A percentile compares a stretch with the other conserved stretches of the same genome.
Conservation (phyloP, 257 asterid species). For the Nicotiana undulata region DNA sequence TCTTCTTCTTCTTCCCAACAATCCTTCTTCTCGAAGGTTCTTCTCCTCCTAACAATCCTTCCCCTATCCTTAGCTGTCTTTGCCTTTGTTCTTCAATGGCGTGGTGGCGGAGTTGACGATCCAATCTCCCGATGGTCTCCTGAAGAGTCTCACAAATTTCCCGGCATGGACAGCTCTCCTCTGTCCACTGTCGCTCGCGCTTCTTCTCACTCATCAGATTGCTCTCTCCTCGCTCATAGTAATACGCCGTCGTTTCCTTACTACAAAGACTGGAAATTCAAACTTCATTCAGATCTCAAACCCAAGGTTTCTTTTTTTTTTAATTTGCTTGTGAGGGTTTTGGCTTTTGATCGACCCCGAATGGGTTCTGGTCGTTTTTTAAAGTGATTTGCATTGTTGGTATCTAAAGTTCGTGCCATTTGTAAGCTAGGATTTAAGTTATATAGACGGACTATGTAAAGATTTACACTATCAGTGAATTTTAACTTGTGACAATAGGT, state of each 20-base stretch:
- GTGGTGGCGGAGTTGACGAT: constrained; percentile 46
- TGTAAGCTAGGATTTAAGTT: background rate
- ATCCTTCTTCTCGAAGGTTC: constrained; percentile 26
- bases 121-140: constrained; percentile 43
- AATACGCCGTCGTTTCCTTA: constrained; percentile 39
- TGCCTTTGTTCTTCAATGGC: constrained; percentile 51
- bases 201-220: constrained; percentile 21
- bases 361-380: background rate
- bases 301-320: constrained; percentile 31
- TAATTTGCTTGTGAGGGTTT: background rate
- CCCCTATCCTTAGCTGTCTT: constrained; percentile 36
- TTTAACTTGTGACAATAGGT: too few species aligned
- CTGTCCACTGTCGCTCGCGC: constrained; percentile 18
- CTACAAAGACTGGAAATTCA: constrained; percentile 32
- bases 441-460: background rate
- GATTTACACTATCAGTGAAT: too few species aligned
- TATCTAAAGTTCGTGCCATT: background rate
- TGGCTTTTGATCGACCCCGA: background rate
- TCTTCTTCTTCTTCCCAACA: constrained; percentile 19
- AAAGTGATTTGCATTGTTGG: background rate
- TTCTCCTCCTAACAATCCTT: constrained; percentile 35
- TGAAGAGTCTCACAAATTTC: constrained; percentile 35
- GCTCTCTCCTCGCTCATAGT: constrained; percentile 22
- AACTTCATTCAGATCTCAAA: constrained; percentile 32
- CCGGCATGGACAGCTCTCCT: constrained; percentile 41